Conservation (phyloP, 768 basidiomycete species). For the Lactifluus rugatus region DNA sequence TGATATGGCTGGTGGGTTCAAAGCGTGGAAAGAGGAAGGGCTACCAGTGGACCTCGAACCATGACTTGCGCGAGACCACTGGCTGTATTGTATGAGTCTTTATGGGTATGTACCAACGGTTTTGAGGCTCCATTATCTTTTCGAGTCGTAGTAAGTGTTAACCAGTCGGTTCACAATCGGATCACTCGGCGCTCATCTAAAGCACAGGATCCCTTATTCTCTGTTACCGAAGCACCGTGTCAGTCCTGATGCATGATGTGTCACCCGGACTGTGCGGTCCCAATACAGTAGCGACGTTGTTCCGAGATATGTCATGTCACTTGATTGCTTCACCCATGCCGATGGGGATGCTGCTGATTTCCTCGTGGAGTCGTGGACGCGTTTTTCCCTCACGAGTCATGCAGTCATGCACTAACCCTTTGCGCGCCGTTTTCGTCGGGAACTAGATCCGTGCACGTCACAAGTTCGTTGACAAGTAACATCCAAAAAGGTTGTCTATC, state of each 20-base stretch:
- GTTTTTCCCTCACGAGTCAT: not conserved
- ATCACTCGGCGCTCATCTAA: not conserved
- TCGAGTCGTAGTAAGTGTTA: slow-evolving; percentile 1
- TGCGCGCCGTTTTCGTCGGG: not conserved
- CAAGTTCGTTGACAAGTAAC: not conserved
- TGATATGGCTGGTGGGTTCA: slow-evolving; percentile 66
- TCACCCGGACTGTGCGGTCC: no score
- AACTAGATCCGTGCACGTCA: not conserved
- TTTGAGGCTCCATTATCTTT: not conserved
- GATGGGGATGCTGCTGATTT: not conserved
- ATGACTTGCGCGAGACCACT: not conserved
- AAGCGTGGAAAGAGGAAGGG: slow-evolving; percentile 60
- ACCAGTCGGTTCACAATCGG: not conserved
- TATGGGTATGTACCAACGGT: no score
- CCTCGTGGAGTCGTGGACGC: no score
- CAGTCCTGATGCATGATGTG: not conserved
- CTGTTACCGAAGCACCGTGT: not conserved
- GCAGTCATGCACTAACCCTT: not conserved
- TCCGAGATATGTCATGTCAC: not conserved
- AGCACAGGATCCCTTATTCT: not conserved
- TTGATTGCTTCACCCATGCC: not conserved
- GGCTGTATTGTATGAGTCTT: not conserved
- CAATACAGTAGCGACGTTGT: not conserved
- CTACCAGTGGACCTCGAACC: slow-evolving; percentile 35
- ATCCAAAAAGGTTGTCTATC: no score